Conservation (phyloP, 2,329 filamentous ascomycete genomes). For the Colletotrichum theobromicola region DNA sequence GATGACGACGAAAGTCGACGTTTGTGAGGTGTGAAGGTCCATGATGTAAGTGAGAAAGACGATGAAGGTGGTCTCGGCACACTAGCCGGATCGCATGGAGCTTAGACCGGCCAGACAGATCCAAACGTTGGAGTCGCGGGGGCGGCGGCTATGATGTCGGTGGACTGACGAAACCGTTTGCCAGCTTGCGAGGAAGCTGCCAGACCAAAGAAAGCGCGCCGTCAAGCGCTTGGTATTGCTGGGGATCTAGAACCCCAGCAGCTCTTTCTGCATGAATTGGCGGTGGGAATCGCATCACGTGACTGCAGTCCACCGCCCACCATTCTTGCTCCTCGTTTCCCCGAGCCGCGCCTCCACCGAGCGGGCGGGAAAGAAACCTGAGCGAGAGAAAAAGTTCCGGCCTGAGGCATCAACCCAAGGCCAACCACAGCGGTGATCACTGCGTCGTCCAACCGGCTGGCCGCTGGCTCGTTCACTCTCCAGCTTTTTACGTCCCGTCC, state of each 20-base stretch:
- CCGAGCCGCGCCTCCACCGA: background rate
- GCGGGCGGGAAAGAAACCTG: background rate
- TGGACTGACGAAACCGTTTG: background rate
- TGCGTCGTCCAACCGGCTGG: conserved; percentile 16
- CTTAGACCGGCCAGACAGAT: background rate
- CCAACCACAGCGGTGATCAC: conserved; percentile 4
- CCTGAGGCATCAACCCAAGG: conserved; percentile 12
- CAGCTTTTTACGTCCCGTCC: conserved; percentile 24
- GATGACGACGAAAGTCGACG: background rate
- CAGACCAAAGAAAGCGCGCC: background rate
- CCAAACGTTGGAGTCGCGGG: background rate
- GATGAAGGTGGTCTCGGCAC: background rate
- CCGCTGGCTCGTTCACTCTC: conserved; percentile 15
- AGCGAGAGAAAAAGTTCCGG: background rate
- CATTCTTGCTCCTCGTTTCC: background rate
- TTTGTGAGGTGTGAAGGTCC: conserved; percentile 4
- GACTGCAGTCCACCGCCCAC: conserved; percentile 33
- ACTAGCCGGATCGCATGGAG: conserved; percentile 5
- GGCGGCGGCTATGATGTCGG: conserved; percentile 16
- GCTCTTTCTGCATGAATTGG: background rate
- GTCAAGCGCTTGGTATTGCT: background rate
- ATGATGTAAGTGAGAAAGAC: background rate
- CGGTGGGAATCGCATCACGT: background rate
- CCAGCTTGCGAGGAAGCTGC: background rate
- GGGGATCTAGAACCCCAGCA: background rate